phyloP scores from a whole-genome alignment of 1,284 basidiomycete genomes.

The Inonotus hispidus region DNA sequence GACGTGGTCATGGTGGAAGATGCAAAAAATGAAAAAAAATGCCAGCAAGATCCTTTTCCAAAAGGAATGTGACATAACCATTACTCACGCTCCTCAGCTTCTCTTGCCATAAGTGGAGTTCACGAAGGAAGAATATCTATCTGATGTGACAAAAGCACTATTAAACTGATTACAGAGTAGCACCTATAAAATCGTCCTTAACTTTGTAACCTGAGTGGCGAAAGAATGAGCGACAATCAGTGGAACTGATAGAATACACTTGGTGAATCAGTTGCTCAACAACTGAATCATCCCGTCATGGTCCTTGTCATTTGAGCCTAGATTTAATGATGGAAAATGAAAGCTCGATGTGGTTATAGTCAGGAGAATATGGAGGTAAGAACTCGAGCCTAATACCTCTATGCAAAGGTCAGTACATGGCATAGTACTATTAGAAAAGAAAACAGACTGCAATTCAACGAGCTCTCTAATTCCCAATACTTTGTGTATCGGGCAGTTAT shows the following conservation, averaged over 20 bases:
- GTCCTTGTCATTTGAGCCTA: neutral
- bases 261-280: neutral
- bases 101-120: no score
- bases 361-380: constrained; percentile 22
- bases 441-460: neutral
- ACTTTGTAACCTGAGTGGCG: neutral
- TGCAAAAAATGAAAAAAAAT: no score
- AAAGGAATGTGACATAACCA: no score
- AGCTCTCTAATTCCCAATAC: neutral
- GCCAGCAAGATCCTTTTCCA: no score
- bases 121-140: no score
- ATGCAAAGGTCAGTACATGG: neutral
- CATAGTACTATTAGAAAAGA: neutral
- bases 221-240: neutral
- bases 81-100: no score
- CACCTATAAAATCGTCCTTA: no score
- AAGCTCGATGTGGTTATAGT: constrained; percentile 22
- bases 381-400: constrained; percentile 19
- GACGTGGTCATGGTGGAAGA: no score
- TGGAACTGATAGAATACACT: neutral
- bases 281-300: neutral
- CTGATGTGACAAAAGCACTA: no score
- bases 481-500: neutral
- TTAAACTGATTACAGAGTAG: no score
- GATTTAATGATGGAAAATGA: constrained; percentile 19